Percentiles rank a stretch among this genome's conserved stretches.
These are phyloP conservation scores for Claviceps sp. DNA, from an alignment of 2,329 filamentous ascomycete species.

Conservation along the genomic window DNA sequence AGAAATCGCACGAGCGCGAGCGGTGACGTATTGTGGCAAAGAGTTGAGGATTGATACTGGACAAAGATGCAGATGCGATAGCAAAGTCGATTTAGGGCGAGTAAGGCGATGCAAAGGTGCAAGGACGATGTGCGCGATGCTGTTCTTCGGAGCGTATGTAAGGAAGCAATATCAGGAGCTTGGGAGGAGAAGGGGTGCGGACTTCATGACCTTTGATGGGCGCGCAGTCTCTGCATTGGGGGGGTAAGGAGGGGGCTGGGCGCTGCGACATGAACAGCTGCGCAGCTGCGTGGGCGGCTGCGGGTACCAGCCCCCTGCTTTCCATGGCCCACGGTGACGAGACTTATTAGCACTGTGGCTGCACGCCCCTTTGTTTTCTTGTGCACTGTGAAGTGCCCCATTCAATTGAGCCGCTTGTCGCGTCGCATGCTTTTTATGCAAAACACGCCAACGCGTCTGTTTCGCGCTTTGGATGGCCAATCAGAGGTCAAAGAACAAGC, in stretches of 20 bases:
- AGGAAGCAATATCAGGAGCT: slow-evolving; percentile 1
- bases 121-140: neutral
- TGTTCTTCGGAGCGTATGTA: slow-evolving; percentile 1
- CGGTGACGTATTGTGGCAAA: neutral
- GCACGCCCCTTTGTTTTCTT: neutral
- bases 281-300: slow-evolving; percentile 6
- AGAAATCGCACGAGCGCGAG: neutral
- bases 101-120: neutral
- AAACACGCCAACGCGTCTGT: neutral
- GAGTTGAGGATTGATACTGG: slow-evolving; percentile 1
- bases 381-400: neutral
- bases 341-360: neutral
- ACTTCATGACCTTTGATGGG: slow-evolving; percentile 10
- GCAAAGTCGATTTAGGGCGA: neutral
- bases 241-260: slow-evolving; percentile 10
- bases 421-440: neutral
- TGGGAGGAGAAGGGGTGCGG: slow-evolving; percentile 9
- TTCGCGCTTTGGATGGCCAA: neutral
- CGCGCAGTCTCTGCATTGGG: slow-evolving; percentile 1
- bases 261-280: neutral
- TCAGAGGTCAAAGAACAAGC: neutral
- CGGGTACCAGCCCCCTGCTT: slow-evolving; percentile 9
- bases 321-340: neutral
- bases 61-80: slow-evolving; percentile 2
- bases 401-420: neutral